Evolutionary conservation across 2,329 filamentous ascomycete species (phyloP).

Genomic region (Ophiocordyceps camponoti-saundersi): DNA sequence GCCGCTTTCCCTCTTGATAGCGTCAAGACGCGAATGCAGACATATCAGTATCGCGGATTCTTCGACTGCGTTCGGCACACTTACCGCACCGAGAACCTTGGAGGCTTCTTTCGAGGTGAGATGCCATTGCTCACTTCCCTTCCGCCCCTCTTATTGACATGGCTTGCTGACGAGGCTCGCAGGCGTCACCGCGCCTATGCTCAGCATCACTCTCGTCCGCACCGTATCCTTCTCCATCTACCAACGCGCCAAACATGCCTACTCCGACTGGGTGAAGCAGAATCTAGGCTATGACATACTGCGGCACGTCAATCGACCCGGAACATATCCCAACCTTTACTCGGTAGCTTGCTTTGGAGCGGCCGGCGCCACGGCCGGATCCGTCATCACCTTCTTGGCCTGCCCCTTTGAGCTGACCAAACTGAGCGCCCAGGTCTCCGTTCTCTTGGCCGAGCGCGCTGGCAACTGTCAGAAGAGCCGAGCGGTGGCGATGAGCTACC

Average conservation of each 20-base stretch:
- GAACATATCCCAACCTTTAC: conserved; percentile 54
- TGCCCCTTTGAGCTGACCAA: conserved; percentile 88
- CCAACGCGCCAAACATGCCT: conserved; percentile 56
- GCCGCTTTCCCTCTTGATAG: conserved; percentile 76
- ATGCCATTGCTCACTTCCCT: neutral
- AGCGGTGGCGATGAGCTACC: conserved; percentile 49
- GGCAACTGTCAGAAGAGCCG: conserved; percentile 27
- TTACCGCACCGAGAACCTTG: conserved; percentile 54
- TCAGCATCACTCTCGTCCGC: conserved; percentile 59
- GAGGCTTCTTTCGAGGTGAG: conserved; percentile 67
- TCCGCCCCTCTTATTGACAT: neutral
- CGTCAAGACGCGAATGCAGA: conserved; percentile 81
- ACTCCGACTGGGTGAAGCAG: conserved; percentile 52
- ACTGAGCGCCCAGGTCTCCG: conserved; percentile 70
- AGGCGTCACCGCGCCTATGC: conserved; percentile 68
- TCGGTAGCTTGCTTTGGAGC: conserved; percentile 62
- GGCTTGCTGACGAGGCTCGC: neutral
- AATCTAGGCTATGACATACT: conserved; percentile 56
- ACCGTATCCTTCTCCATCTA: conserved; percentile 71
- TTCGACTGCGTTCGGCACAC: conserved; percentile 59
- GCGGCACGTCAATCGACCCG: conserved; percentile 51
- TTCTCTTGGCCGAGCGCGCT: conserved; percentile 44
- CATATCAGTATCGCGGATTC: conserved; percentile 63
- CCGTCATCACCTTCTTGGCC: conserved; percentile 62
- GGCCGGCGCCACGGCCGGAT: conserved; percentile 64